phyloP scores from a whole-genome alignment of 371 early-diverging fungal genomes.

The Mortierella sp. region DNA sequence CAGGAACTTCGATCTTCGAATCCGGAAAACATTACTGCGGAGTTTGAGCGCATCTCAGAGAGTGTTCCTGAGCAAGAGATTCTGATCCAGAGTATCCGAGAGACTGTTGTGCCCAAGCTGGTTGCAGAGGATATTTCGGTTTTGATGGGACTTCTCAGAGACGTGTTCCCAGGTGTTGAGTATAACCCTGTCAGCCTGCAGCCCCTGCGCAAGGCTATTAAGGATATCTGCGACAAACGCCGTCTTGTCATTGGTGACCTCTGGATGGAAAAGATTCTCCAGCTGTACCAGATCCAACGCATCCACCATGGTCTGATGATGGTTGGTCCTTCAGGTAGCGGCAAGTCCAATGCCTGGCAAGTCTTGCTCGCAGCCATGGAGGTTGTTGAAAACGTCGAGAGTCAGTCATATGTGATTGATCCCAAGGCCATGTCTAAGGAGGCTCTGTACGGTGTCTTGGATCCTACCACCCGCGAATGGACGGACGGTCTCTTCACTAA shows the following conservation, averaged over 20 bases:
- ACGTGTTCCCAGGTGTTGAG: slow-evolving; percentile 96
- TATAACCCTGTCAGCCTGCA: slow-evolving; percentile 87
- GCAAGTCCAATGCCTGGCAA: slow-evolving; percentile 95
- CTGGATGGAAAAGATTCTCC: slow-evolving; percentile 98
- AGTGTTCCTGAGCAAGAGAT: slow-evolving; percentile 90
- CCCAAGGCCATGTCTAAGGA: slow-evolving; percentile 99
- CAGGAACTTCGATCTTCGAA: slow-evolving; percentile 63
- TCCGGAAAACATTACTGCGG: slow-evolving; percentile 57
- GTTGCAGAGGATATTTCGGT: slow-evolving; percentile 95
- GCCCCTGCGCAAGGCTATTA: slow-evolving; percentile 81
- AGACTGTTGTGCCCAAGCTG: slow-evolving; percentile 97
- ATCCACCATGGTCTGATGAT: slow-evolving; percentile 99
- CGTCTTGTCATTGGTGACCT: slow-evolving; percentile 80
- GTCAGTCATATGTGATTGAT: slow-evolving; percentile 94
- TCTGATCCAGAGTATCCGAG: slow-evolving; percentile 94
- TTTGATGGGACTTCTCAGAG: slow-evolving; percentile 87
- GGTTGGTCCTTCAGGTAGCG: slow-evolving; percentile 98
- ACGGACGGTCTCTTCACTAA: slow-evolving; percentile 98
- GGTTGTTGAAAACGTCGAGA: slow-evolving; percentile 89
- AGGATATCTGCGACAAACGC: slow-evolving; percentile 83
- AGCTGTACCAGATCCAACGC: slow-evolving; percentile 96
- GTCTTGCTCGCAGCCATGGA: slow-evolving; percentile 92
- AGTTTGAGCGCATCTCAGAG: slow-evolving; percentile 72
- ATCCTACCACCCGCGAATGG: slow-evolving; percentile 99
- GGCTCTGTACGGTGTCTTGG: slow-evolving; percentile 94